Percentiles rank a stretch among this genome's conserved stretches.
Evolutionary conservation across 257 asterid genomes (phyloP).

Genomic region (Linaria vulgaris): DNA sequence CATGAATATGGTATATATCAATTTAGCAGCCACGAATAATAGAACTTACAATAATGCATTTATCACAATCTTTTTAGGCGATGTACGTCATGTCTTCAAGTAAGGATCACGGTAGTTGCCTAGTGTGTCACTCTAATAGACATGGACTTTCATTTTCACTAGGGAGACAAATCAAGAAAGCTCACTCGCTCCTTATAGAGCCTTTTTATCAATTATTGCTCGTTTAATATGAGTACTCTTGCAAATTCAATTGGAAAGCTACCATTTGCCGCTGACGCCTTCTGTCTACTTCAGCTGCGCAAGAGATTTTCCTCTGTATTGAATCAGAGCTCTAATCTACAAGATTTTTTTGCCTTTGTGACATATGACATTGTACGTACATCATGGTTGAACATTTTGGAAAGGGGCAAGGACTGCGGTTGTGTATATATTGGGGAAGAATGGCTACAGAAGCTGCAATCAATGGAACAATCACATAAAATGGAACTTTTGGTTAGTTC

Average conservation of each 20-base stretch:
- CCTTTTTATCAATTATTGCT: constrained; percentile 65
- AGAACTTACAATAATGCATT: no score
- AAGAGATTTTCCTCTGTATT: no score
- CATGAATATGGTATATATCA: no score
- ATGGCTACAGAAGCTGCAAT: constrained; percentile 59
- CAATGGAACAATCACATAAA: not conserved
- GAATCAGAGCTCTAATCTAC: no score
- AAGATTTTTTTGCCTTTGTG: constrained; percentile 39
- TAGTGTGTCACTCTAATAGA: not conserved
- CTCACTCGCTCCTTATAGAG: not conserved
- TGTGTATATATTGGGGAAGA: constrained; percentile 66
- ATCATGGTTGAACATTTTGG: constrained; percentile 66
- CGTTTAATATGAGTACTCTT: constrained; percentile 55
- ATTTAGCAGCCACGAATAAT: no score
- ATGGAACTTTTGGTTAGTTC: not conserved
- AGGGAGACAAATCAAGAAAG: not conserved
- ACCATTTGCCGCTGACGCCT: constrained; percentile 47
- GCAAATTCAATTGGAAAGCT: constrained; percentile 62
- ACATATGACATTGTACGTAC: constrained; percentile 69
- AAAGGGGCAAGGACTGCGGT: constrained; percentile 65
- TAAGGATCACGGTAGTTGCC: not conserved
- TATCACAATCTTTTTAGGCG: no score
- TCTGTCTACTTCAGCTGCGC: constrained; percentile 60
- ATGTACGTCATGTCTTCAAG: no score
- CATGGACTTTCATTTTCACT: not conserved